Percentiles rank a stretch among this genome's conserved stretches.
Evolutionary conservation across 495 filamentous ascomycete genomes (phyloP).

Genomic region (Sphaerosporella brunnea): DNA sequence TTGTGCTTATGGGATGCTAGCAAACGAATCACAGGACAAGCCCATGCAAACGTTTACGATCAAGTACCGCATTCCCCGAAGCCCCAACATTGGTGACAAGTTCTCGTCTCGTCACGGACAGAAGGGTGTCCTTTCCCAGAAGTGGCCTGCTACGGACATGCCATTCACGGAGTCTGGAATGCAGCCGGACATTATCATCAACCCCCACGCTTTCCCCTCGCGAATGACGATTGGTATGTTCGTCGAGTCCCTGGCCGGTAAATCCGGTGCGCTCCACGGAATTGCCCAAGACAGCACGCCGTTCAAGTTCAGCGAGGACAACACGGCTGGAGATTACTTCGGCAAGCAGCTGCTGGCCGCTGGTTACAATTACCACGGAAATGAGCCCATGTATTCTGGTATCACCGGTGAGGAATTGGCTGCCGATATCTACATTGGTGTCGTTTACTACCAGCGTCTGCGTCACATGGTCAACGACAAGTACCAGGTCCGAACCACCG

Average conservation of each 20-base stretch:
- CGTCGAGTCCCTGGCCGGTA: slow-evolving; percentile 90
- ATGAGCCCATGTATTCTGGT: slow-evolving; percentile 93
- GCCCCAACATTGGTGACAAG: slow-evolving; percentile 91
- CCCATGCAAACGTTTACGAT: slow-evolving; percentile 71
- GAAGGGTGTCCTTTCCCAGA: slow-evolving; percentile 93
- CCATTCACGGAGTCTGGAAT: slow-evolving; percentile 95
- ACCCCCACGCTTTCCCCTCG: slow-evolving; percentile 98
- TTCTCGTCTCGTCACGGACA: slow-evolving; percentile 97
- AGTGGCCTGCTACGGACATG: slow-evolving; percentile 89
- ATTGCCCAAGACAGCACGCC: slow-evolving; percentile 87
- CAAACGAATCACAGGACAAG: slow-evolving; percentile 46
- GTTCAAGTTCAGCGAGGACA: slow-evolving; percentile 80
- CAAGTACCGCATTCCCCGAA: slow-evolving; percentile 79
- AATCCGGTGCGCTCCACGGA: slow-evolving; percentile 83
- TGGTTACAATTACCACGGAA: slow-evolving; percentile 95
- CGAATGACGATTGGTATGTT: slow-evolving; percentile 99
- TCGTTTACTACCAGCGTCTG: slow-evolving; percentile 94
- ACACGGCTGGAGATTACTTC: slow-evolving; percentile 87
- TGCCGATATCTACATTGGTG: slow-evolving; percentile 89
- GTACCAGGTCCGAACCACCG: slow-evolving; percentile 93
- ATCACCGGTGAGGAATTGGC: slow-evolving; percentile 88
- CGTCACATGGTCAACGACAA: slow-evolving; percentile 99
- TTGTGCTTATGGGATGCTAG: no score
- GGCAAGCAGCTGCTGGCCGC: slow-evolving; percentile 84
- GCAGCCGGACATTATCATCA: slow-evolving; percentile 94